Evolutionary conservation across 1,139 yeast genomes (phyloP), one percentile per base, ranked within the genome.

Genomic region (Kodamaea derodonti): DNA sequence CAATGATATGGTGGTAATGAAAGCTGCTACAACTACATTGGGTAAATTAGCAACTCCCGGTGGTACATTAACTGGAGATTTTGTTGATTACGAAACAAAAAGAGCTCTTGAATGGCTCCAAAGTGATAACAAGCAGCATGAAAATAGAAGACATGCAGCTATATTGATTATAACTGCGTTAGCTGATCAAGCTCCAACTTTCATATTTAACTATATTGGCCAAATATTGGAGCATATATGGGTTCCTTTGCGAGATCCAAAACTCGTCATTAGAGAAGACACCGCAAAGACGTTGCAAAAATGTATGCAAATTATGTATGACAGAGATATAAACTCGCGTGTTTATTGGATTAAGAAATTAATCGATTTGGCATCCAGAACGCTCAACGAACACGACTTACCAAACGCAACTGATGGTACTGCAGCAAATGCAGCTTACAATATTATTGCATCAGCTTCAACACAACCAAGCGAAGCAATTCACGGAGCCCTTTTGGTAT

Each of bases 31-130:
- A 1, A 74, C 72, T 35, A 85, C 96, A 0, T 67, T 92, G 47
- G 97, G 97, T 6, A 84, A 83, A 47, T 65, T 92, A 44, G 95
- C 97, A 0, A 78, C 83, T 2, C 90, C 95, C 0, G 95, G 95
- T 17, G 94, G 95, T 1, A 78, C 94, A 2, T 63, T 88, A 36
- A 86, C 95, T 0, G 88, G 95, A 1, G 97, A 88, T 37, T 83
- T 92, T 57, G 97, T 92, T 20, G 97, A 90, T 44, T 84, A 80
- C 48, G 97, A 92, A 55, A 94, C 94, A 10, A 85, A 84, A 51
- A 72, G 88, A 37, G 88, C 96, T 30, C 70, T 90, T 35, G 97
- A 92, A 56, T 84, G 97, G 95, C 71, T 92, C 24, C 90, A 84
- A 38, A 71, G 82, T 15, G 80, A 77, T 32, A 90, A 83, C 46